Percentiles rank a stretch among this genome's conserved stretches.
phyloP scores from a whole-genome alignment of 2,329 filamentous ascomycete genomes.

The Aspergillus phoenicis region DNA sequence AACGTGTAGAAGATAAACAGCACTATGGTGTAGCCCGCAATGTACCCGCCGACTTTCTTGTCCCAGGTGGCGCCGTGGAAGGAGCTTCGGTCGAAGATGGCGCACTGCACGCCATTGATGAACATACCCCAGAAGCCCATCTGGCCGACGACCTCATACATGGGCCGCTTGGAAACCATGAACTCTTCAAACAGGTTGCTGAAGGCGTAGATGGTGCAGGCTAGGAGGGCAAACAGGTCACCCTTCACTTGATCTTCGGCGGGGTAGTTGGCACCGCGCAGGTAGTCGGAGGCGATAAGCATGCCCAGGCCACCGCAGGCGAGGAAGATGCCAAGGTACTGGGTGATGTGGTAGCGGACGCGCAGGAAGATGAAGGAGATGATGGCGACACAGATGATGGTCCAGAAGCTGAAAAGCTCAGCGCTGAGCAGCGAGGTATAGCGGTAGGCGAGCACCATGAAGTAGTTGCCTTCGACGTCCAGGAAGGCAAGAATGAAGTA shows the following conservation, averaged over 20 bases:
- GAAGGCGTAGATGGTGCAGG: slow-evolving; percentile 86
- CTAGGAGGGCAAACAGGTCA: slow-evolving; percentile 85
- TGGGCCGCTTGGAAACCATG: slow-evolving; percentile 78
- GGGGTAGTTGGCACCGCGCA: slow-evolving; percentile 65
- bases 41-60: slow-evolving; percentile 71
- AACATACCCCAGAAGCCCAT: slow-evolving; percentile 82
- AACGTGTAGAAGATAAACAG: slow-evolving; percentile 83
- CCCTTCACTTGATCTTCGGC: slow-evolving; percentile 77
- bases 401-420: slow-evolving; percentile 97
- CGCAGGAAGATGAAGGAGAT: slow-evolving; percentile 63
- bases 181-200: slow-evolving; percentile 92
- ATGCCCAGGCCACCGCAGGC: slow-evolving; percentile 89
- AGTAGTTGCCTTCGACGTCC: slow-evolving; percentile 96
- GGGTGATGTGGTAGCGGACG: slow-evolving; percentile 74
- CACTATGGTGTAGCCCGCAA: slow-evolving; percentile 82
- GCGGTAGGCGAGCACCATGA: slow-evolving; percentile 88
- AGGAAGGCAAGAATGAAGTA: slow-evolving; percentile 90
- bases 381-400: slow-evolving; percentile 86
- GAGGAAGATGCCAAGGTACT: slow-evolving; percentile 81
- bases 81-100: slow-evolving; percentile 80
- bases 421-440: slow-evolving; percentile 89
- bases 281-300: slow-evolving; percentile 81
- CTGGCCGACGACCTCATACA: slow-evolving; percentile 91
- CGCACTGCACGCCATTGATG: slow-evolving; percentile 87
- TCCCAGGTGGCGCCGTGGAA: slow-evolving; percentile 69